Evolutionary conservation across 2,329 filamentous ascomycete genomes (phyloP), one percentile per base, ranked within the genome.

Genomic region (Colletotrichum phormii): DNA sequence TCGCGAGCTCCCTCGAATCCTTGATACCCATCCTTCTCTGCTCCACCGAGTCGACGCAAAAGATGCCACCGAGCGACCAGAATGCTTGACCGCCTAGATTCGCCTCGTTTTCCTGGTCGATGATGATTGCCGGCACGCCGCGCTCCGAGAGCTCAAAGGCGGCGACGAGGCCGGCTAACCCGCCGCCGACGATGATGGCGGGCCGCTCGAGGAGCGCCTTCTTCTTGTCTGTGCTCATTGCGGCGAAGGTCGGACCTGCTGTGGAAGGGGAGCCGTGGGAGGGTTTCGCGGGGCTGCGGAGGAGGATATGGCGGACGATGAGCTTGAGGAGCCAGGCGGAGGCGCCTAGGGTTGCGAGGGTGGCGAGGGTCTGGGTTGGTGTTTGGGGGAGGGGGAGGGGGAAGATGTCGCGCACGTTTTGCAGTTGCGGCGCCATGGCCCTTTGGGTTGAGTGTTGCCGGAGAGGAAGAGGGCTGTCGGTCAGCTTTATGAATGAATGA

Each of bases 61-160:
- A 91, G 31, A 91, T 78, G 46, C 89, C 89, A 42, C 89, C 90
- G 1, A 91, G 85, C 4, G 89, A 91, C 89, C 89, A 91, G 78
- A 91, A 91, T 7, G 89, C 89, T 79, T 91, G 89, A 2, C 89
- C 89, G 71, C 90, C 90, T 11, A 91, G 82, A 75, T 85, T 90
- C 73, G 84, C 79, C 35, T 82, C 84, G 71, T 87, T 88, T 77
- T 91, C 89, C 77, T 91, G 89, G 80, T 91, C 90, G 63, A 91
- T 64, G 54, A 91, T 79, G 61, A 90, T 71, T 46, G 83, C 83
- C 2, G 84, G 85, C n/a, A 90, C 81, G 63, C 84, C 81, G 71
- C 84, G 86, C 77, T 85, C 81, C 15, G 85, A 82, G 7, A 91
- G 85, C 80, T 91, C 89, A 75, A 85, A 89, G 55, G 89, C 89